A percentile compares a stretch with the other conserved stretches of the same genome.
These are phyloP conservation scores for Cladosporium cucumerinum DNA, from an alignment of 2,329 filamentous ascomycete species.

Conservation along the genomic window DNA sequence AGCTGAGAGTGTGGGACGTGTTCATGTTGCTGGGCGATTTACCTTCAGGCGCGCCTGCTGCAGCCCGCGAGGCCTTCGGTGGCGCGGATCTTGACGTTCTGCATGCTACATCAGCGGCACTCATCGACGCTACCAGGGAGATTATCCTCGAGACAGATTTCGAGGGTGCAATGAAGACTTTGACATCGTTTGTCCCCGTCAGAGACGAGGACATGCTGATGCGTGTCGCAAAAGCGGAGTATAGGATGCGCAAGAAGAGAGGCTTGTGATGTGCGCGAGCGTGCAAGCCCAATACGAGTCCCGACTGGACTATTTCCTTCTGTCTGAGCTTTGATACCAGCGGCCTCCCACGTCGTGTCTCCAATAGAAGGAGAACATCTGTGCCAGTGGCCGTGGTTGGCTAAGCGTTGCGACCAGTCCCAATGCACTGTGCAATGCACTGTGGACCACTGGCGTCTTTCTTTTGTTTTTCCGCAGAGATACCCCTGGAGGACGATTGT, in stretches of 20 bases:
- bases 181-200: slow-evolving; percentile 91
- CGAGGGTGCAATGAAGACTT: slow-evolving; percentile 94
- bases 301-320: neutral
- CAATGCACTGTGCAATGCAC: neutral
- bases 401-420: neutral
- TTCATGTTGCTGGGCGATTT: slow-evolving; percentile 86
- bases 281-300: neutral
- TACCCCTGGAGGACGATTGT: slow-evolving; percentile 7
- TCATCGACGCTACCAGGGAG: slow-evolving; percentile 86
- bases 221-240: slow-evolving; percentile 83
- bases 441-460: neutral
- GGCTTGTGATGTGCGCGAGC: slow-evolving; percentile 2
- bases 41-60: slow-evolving; percentile 30
- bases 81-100: slow-evolving; percentile 75
- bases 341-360: neutral
- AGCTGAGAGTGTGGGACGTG: slow-evolving; percentile 95
- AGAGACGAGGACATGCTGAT: slow-evolving; percentile 92
- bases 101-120: slow-evolving; percentile 82
- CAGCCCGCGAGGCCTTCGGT: slow-evolving; percentile 38
- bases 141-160: slow-evolving; percentile 91
- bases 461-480: slow-evolving; percentile 5
- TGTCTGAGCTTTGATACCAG: neutral
- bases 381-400: neutral
- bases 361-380: neutral
- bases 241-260: slow-evolving; percentile 63